These are phyloP conservation scores for Areca catechu DNA, from an alignment of 176 grass and related monocot species.

Conservation along the genomic window DNA sequence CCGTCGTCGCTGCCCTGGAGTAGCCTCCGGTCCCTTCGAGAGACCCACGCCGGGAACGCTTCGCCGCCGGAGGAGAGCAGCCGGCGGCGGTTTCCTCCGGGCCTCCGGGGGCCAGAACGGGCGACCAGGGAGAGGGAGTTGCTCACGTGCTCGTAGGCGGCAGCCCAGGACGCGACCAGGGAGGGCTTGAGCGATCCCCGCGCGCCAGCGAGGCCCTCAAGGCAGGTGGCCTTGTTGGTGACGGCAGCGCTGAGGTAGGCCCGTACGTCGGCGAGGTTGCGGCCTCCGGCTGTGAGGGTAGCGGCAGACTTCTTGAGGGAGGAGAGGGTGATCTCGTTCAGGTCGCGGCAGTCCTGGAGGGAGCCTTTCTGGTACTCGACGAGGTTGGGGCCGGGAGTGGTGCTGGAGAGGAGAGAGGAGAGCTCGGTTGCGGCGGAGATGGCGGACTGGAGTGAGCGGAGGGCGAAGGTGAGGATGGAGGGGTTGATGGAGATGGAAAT, in stretches of 20 bases:
- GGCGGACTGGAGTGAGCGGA: constrained; percentile 2
- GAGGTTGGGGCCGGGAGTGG: neutral
- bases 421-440: neutral
- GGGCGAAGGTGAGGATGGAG: constrained; percentile 7
- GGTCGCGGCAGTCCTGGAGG: constrained; percentile 14
- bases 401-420: neutral
- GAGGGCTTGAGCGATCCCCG: neutral
- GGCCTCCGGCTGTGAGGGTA: neutral
- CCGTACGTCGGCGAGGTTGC: constrained; percentile 5
- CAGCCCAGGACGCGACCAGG: constrained; percentile 1
- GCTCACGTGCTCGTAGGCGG: constrained; percentile 13
- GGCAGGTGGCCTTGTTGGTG: constrained; percentile 15
- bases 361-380: constrained; percentile 9
- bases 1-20: neutral
- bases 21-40: neutral
- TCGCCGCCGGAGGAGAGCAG: neutral
- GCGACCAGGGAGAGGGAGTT: constrained; percentile 17
- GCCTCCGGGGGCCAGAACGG: neutral
- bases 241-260: constrained; percentile 7
- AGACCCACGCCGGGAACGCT: constrained; percentile 4
- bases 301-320: neutral
- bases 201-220: constrained; percentile 5
- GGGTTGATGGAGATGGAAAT: constrained; percentile 4
- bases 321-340: constrained; percentile 4
- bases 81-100: neutral